phyloP scores from a whole-genome alignment of 192 early-diverging fungal genomes.

The Lobosporangium transversale region DNA sequence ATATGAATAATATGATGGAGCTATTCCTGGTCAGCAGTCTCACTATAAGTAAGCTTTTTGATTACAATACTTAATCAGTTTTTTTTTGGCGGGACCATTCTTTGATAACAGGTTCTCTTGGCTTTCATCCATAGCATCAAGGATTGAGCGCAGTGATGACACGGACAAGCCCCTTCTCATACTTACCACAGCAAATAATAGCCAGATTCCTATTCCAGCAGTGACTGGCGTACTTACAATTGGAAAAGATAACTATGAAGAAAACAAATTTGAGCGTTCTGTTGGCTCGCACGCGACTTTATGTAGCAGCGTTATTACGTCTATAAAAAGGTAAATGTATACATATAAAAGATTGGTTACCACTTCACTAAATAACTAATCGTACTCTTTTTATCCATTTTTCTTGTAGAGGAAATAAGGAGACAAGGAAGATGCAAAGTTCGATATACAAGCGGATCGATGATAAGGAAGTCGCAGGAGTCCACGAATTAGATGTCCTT shows the following conservation, averaged over 20 bases:
- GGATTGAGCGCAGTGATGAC: slow-evolving; percentile 14
- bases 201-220: slow-evolving; percentile 30
- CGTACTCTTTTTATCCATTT: not conserved
- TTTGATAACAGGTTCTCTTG: too few species aligned
- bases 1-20: slow-evolving; percentile 55
- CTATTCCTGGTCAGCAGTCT: slow-evolving; percentile 46
- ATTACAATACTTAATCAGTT: too few species aligned
- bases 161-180: slow-evolving; percentile 24
- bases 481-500: slow-evolving; percentile 1
- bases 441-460: slow-evolving; percentile 5
- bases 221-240: slow-evolving; percentile 24
- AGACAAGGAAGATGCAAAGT: slow-evolving; percentile 1
- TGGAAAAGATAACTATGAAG: slow-evolving; percentile 14
- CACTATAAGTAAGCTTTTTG: slow-evolving; percentile 38
- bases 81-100: too few species aligned
- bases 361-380: not conserved
- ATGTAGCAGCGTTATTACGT: slow-evolving; percentile 1
- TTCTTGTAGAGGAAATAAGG: slow-evolving; percentile 2
- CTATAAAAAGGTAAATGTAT: slow-evolving; percentile 2
- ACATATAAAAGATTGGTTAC: not conserved
- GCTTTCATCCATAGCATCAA: slow-evolving; percentile 18
- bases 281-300: not conserved
- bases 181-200: slow-evolving; percentile 31
- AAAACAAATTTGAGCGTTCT: slow-evolving; percentile 4
- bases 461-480: not conserved